Evolutionary conservation across 805 yeast genomes (phyloP).

Genomic region (Cephaloascus albidus): DNA sequence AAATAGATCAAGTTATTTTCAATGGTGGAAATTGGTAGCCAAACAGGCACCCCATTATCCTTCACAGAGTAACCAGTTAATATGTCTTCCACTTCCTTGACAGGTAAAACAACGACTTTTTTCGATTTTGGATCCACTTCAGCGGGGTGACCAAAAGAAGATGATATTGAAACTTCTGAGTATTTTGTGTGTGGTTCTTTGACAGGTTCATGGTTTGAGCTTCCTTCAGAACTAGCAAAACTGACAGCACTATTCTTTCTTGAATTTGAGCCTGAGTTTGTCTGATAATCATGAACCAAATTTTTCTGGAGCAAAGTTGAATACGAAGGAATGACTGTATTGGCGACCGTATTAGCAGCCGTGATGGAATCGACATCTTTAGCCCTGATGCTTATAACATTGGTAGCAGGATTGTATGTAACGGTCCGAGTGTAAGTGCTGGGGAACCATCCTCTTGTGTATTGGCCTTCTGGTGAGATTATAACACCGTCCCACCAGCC

Average conservation of each 20-base stretch:
- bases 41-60: conserved; percentile 23
- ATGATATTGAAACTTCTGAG: conserved; percentile 2
- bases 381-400: conserved; percentile 24
- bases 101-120: neutral
- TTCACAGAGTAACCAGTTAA: neutral
- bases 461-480: conserved; percentile 15
- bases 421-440: conserved; percentile 43
- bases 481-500: conserved; percentile 89
- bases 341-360: conserved; percentile 37
- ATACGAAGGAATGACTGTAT: conserved; percentile 31
- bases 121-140: neutral
- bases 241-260: conserved; percentile 41
- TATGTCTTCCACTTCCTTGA: neutral
- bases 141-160: neutral
- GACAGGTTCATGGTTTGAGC: conserved; percentile 13
- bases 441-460: conserved; percentile 81
- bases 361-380: conserved; percentile 32
- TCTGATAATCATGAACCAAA: conserved; percentile 8
- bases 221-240: conserved; percentile 35
- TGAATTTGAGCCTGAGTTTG: conserved; percentile 12
- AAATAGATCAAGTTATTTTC: conserved; percentile 49
- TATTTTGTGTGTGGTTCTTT: conserved; percentile 3
- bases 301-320: conserved; percentile 25
- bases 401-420: conserved; percentile 23
- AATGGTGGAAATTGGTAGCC: conserved; percentile 55